These are phyloP conservation scores for Elaeagnus macrophylla DNA, from an alignment of 306 rosid genomes.

Conservation along the genomic window DNA sequence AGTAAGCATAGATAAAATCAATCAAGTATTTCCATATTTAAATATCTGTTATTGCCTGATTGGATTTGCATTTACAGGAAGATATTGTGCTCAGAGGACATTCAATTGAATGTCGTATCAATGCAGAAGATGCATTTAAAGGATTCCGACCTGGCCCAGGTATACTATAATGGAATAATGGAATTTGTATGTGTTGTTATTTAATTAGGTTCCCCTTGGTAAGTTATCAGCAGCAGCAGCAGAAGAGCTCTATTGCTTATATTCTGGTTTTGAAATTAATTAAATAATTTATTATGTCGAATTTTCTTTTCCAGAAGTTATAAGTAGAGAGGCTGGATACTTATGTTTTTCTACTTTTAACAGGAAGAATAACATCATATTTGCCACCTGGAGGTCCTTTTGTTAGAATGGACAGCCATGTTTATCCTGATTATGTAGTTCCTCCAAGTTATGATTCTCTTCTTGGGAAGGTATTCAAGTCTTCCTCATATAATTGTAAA, in stretches of 20 bases:
- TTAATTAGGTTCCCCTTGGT: no score
- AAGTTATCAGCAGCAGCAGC: not conserved
- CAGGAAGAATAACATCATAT: constrained; percentile 96
- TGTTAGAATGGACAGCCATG: constrained; percentile 98
- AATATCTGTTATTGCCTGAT: constrained; percentile 11
- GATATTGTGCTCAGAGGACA: constrained; percentile 92
- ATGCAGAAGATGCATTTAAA: constrained; percentile 96
- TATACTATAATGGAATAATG: constrained; percentile 21
- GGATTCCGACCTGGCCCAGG: constrained; percentile 99
- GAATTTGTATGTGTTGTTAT: no score
- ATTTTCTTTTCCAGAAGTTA: no score
- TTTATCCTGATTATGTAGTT: constrained; percentile 92
- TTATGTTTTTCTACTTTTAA: constrained; percentile 6
- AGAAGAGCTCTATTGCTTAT: not conserved
- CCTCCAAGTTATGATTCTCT: constrained; percentile 99
- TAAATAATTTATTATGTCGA: not conserved
- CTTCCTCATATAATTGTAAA: not conserved
- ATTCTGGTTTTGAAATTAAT: not conserved
- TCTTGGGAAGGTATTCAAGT: constrained; percentile 66
- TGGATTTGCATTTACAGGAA: constrained; percentile 43
- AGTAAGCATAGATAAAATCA: constrained; percentile 33
- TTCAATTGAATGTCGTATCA: constrained; percentile 95
- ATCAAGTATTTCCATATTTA: not conserved
- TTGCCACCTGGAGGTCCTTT: constrained; percentile 98
- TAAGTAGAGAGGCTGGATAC: not conserved